These are phyloP conservation scores for Aristolochia californica DNA, from an alignment of 164 flowering plant species.

Conservation along the genomic window DNA sequence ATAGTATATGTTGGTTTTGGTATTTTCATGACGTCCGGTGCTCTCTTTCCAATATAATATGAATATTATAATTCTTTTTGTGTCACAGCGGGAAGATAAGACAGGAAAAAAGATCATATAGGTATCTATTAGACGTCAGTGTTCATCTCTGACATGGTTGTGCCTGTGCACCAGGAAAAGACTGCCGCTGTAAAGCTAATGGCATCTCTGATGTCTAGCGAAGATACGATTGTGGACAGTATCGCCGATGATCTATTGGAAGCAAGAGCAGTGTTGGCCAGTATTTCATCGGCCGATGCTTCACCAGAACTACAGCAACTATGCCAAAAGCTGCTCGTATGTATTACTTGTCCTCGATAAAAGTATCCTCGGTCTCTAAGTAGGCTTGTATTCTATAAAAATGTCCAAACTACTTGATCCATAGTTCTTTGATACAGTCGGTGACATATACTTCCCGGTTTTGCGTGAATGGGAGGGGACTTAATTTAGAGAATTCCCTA, in stretches of 20 bases:
- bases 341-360: slow-evolving; percentile 24
- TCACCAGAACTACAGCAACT: slow-evolving; percentile 37
- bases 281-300: slow-evolving; percentile 30
- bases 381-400: too few species aligned
- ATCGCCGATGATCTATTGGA: slow-evolving; percentile 50
- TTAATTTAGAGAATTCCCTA: too few species aligned
- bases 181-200: slow-evolving; percentile 63
- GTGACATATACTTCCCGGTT: too few species aligned
- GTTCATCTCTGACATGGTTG: neutral
- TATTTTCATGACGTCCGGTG: neutral
- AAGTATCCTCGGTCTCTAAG: neutral
- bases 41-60: neutral
- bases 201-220: slow-evolving; percentile 78
- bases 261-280: slow-evolving; percentile 41
- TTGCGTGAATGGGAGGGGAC: too few species aligned
- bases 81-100: neutral
- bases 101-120: too few species aligned
- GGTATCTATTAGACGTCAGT: neutral
- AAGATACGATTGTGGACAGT: slow-evolving; percentile 43
- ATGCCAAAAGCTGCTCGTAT: slow-evolving; percentile 42
- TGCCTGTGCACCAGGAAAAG: slow-evolving; percentile 38
- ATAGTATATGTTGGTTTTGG: too few species aligned
- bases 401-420: too few species aligned
- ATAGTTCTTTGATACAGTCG: neutral
- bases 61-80: neutral